Percentiles rank a stretch among this genome's conserved stretches.
These are phyloP conservation scores for Agroathelia rolfsii DNA, from an alignment of 1,284 basidiomycete genomes.

Conservation along the genomic window DNA sequence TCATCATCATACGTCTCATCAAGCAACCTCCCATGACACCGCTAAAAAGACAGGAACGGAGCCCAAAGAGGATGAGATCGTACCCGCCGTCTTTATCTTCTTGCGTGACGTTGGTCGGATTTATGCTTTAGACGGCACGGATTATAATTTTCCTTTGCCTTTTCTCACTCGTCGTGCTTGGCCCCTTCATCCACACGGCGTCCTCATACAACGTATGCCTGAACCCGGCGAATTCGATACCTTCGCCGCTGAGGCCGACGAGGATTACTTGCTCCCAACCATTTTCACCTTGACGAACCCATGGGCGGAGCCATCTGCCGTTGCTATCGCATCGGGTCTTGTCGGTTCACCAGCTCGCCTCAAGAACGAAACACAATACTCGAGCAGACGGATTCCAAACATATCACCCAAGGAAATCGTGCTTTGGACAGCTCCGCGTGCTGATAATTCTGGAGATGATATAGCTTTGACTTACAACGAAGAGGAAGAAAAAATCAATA, in stretches of 20 bases:
- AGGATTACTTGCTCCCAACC: conserved; percentile 58
- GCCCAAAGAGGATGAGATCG: conserved; percentile 16
- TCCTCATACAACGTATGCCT: conserved; percentile 70
- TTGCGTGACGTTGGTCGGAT: conserved; percentile 67
- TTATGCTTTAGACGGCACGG: conserved; percentile 63
- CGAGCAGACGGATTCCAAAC: conserved; percentile 35
- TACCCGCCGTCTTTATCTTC: conserved; percentile 67
- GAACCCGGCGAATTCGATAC: conserved; percentile 53
- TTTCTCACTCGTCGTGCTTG: conserved; percentile 73
- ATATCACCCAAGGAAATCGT: conserved; percentile 53
- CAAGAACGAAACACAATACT: conserved; percentile 45
- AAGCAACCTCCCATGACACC: conserved; percentile 19
- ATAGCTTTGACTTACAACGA: conserved; percentile 49
- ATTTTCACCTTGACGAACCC: conserved; percentile 72
- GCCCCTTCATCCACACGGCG: conserved; percentile 66
- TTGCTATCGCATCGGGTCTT: conserved; percentile 54
- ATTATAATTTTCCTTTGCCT: conserved; percentile 74
- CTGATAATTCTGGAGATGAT: conserved; percentile 33
- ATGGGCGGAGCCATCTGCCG: conserved; percentile 63
- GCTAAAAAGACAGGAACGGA: conserved; percentile 20
- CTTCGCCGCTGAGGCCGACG: conserved; percentile 55
- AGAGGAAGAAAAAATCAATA: conserved; percentile 37
- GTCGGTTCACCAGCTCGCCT: conserved; percentile 30
- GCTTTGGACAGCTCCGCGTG: conserved; percentile 44
- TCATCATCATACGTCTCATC: conserved; percentile 19